These are phyloP conservation scores for Cutaneotrichosporon cyanovorans DNA, from an alignment of 1,284 basidiomycete genomes.

Conservation along the genomic window DNA sequence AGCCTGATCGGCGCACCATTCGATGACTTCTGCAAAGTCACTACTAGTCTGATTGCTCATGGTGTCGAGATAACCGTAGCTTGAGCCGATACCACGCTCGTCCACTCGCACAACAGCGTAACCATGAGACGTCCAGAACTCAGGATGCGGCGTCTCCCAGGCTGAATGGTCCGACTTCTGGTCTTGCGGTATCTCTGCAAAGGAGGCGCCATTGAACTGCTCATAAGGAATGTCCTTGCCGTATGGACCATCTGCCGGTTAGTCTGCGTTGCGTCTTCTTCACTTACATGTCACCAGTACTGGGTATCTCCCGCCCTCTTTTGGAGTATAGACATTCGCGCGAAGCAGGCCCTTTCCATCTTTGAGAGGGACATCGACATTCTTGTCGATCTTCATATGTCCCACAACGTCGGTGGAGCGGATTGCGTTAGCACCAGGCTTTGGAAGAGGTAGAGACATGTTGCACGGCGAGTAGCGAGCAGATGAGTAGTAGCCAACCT, in stretches of 20 bases:
- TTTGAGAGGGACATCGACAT: constrained; percentile 35
- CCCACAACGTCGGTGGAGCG: too few relatives aligned
- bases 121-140: constrained; percentile 37
- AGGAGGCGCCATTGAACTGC: constrained; percentile 29
- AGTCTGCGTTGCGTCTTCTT: too few relatives aligned
- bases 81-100: constrained; percentile 34
- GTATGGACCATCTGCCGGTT: too few relatives aligned
- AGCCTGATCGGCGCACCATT: constrained; percentile 38
- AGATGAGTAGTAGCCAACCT: too few relatives aligned
- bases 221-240: constrained; percentile 37
- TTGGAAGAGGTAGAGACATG: too few relatives aligned
- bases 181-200: constrained; percentile 29
- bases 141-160: constrained; percentile 39
- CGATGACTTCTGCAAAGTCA: constrained; percentile 37
- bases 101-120: constrained; percentile 40
- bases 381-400: too few relatives aligned
- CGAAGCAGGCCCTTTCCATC: constrained; percentile 28
- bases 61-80: constrained; percentile 35
- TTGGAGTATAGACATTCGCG: constrained; percentile 33
- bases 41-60: constrained; percentile 31
- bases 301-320: too few relatives aligned
- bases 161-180: constrained; percentile 33
- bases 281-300: too few relatives aligned
- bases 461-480: too few relatives aligned
- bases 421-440: too few relatives aligned